Evolutionary conservation across 2,329 filamentous ascomycete genomes (phyloP), one percentile per base, ranked within the genome.

Genomic region (Aspergillus proliferans): DNA sequence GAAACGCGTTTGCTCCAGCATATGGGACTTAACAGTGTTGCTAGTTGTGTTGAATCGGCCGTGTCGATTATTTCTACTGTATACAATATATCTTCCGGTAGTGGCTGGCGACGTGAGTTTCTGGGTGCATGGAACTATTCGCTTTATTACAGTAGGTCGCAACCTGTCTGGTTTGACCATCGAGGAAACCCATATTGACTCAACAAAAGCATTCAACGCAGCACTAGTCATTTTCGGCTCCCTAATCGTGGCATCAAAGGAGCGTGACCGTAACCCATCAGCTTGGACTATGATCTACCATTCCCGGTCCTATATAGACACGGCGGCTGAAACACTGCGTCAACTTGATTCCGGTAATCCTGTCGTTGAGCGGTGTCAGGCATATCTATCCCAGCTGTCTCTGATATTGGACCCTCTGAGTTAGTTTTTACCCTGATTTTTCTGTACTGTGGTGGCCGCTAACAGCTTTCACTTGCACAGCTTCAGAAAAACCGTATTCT

Each of bases 101-200:
- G 51, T 3, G 56, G 53, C 28, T 50, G 58, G 51, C 47, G 56
- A 24, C 48, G 58, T 43, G 53, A 56, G 36, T 50, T 66, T 22
- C 38, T 68, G 18, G 62, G 62, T 5, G 56, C 66, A 30, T 63
- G 67, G 66, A 60, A 61, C 58, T 59, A 61, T 54, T 60, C 67
- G 22, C 48, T 68, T 24, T 64, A 66, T 47, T 68, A 68, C 52
- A 61, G 67, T 68, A 57, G 43, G 60, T 47, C 8, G n/a, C 14
- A 19, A 45, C 53, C 28, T 44, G 51, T 10, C 56, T 52, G 38
- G 19, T 15, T 10, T 40, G 8, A 6, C 3, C 18, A 19, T 19
- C 21, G 21, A 4, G 1, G 4, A 21, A 21, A 19, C 19, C 14
- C 18, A 21, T 15, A 18, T 15, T 40, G 38, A 40, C 30, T 45